Conservation (phyloP, 73 alveolate species). For the Symbiodinium pilosum region DNA sequence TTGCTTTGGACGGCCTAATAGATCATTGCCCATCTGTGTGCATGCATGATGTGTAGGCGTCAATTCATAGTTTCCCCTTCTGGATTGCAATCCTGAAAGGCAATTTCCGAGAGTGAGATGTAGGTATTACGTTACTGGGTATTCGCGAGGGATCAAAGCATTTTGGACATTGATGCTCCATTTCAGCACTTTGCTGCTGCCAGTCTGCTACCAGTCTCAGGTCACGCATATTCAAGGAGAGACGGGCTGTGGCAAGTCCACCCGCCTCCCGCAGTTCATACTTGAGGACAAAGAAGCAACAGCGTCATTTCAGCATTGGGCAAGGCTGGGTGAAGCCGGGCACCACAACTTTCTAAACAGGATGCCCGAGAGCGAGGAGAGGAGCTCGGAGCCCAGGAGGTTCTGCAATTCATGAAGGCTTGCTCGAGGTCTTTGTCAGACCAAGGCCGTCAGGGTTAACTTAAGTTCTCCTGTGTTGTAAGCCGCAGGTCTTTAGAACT, state of each 20-base stretch:
- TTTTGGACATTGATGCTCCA: not conserved
- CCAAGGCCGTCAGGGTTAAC: no score
- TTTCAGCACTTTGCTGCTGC: not conserved
- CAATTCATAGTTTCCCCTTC: no score
- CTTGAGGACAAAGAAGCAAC: constrained; percentile 63
- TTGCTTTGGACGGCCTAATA: no score
- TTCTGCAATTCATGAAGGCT: not conserved
- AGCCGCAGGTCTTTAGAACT: no score
- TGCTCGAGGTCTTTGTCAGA: no score
- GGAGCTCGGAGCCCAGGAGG: not conserved
- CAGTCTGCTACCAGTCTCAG: not conserved
- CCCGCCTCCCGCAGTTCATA: constrained; percentile 81
- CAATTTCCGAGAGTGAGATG: not conserved
- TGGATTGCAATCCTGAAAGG: no score
- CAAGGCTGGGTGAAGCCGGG: not conserved
- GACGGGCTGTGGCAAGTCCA: constrained; percentile 87
- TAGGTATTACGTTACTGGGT: not conserved
- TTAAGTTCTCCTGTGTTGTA: no score
- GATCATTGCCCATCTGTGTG: no score
- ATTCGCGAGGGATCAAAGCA: not conserved
- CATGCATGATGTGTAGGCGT: no score
- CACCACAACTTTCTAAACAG: not conserved
- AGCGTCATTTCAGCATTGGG: no score
- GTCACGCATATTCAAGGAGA: constrained; percentile 91
- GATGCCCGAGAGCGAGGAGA: constrained; percentile 73